phyloP scores from a whole-genome alignment of 306 rosid species.

The Prunus kanzakura region DNA sequence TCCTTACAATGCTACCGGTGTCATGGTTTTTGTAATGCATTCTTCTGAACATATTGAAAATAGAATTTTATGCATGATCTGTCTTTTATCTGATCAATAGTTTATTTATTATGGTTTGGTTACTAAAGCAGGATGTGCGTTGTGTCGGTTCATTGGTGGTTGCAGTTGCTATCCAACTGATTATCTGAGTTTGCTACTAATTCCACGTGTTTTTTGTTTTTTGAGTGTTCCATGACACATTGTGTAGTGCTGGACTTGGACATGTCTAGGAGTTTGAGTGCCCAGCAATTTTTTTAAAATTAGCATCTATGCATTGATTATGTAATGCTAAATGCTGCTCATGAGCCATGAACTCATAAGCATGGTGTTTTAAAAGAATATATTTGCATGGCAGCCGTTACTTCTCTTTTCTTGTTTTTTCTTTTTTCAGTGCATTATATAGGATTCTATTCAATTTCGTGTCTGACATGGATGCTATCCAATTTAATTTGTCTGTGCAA shows the following conservation, averaged over 20 bases:
- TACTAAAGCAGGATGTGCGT: not conserved
- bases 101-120: not conserved
- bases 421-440: not conserved
- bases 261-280: not conserved
- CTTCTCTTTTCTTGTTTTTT: not conserved
- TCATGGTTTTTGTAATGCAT: not conserved
- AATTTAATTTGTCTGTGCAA: not conserved
- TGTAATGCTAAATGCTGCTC: not conserved
- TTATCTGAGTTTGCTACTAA: not conserved
- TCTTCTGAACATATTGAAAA: not conserved
- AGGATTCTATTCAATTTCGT: not conserved
- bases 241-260: not conserved
- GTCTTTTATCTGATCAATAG: not conserved
- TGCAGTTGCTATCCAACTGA: not conserved
- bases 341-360: not conserved
- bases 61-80: not conserved
- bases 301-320: not conserved
- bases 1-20: not conserved
- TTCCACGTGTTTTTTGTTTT: not conserved
- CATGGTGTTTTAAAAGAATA: not conserved
- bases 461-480: not conserved
- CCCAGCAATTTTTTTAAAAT: not conserved
- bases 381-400: not conserved
- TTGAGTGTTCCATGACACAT: not conserved
- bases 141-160: not conserved